Evolutionary conservation across 805 yeast genomes (phyloP).

Genomic region (Ogataea nitratoaversa): DNA sequence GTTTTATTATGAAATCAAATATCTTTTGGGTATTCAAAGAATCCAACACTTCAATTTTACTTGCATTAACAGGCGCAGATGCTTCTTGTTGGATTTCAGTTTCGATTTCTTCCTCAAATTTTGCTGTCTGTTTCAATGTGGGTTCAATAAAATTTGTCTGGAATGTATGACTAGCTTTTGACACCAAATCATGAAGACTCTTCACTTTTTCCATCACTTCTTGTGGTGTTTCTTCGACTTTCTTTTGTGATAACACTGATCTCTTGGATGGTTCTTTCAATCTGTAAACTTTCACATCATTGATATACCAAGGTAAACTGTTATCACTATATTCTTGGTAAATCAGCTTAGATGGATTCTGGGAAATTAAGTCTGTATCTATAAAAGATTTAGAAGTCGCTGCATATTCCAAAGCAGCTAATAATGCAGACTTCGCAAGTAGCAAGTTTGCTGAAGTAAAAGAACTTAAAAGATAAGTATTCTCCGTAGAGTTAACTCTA

Average conservation of each 20-base stretch:
- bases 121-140: neutral
- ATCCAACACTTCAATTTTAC: neutral
- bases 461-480: conserved; percentile 26
- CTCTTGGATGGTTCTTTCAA: conserved; percentile 15
- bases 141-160: conserved; percentile 25
- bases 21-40: conserved; percentile 4
- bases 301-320: conserved; percentile 30
- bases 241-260: neutral
- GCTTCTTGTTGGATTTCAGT: neutral
- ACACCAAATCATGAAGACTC: conserved; percentile 17
- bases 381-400: conserved; percentile 12
- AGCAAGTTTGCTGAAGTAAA: conserved; percentile 21
- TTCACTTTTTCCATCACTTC: conserved; percentile 7
- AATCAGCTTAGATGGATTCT: conserved; percentile 1
- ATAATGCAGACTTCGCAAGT: conserved; percentile 24
- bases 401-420: conserved; percentile 26
- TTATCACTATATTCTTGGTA: conserved; percentile 19
- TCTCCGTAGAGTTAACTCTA: conserved; percentile 20
- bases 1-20: conserved; percentile 9
- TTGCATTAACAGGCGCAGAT: too few species aligned
- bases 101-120: neutral
- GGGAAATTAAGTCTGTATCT: conserved; percentile 8
- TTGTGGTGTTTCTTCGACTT: neutral
- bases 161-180: conserved; percentile 23
- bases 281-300: conserved; percentile 19